phyloP scores from a whole-genome alignment of 208 protist genomes.

The Herpetomonas samuelpessoai region DNA sequence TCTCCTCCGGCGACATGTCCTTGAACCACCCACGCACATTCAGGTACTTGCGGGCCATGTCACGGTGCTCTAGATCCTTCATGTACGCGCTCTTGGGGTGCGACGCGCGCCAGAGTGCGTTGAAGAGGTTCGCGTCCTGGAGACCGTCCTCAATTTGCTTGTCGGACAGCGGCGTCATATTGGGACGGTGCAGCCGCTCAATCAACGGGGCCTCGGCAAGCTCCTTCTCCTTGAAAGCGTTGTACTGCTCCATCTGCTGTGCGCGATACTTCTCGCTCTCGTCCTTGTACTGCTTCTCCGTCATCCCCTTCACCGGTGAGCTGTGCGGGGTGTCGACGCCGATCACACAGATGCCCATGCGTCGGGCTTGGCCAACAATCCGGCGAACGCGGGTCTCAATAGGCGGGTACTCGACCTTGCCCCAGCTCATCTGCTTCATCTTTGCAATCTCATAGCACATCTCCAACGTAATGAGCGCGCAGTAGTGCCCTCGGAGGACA shows the following conservation, averaged over 20 bases:
- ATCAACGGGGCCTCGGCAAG: slow-evolving; percentile 69
- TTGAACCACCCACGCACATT: slow-evolving; percentile 83
- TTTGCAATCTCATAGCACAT: slow-evolving; percentile 91
- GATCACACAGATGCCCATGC: slow-evolving; percentile 88
- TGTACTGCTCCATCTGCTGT: slow-evolving; percentile 78
- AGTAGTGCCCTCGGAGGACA: slow-evolving; percentile 51
- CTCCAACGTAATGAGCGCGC: slow-evolving; percentile 85
- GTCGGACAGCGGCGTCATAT: slow-evolving; percentile 52
- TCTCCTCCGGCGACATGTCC: slow-evolving; percentile 78
- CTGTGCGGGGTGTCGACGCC: slow-evolving; percentile 74
- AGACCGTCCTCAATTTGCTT: slow-evolving; percentile 77
- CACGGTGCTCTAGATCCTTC: slow-evolving; percentile 36
- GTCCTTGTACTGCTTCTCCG: slow-evolving; percentile 68
- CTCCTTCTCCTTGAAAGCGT: slow-evolving; percentile 57
- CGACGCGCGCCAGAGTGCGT: slow-evolving; percentile 71
- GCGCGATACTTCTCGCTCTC: slow-evolving; percentile 65
- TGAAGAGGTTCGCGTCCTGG: slow-evolving; percentile 70
- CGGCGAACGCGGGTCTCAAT: slow-evolving; percentile 85
- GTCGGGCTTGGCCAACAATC: slow-evolving; percentile 79
- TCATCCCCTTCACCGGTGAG: slow-evolving; percentile 77
- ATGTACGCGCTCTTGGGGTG: slow-evolving; percentile 59
- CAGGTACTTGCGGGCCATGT: slow-evolving; percentile 66
- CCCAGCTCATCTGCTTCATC: slow-evolving; percentile 84
- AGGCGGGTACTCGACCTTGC: slow-evolving; percentile 66
- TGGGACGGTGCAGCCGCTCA: slow-evolving; percentile 77